Base-by-base conservation (phyloP, 495 filamentous ascomycete genomes). In the Penicillium turbatum region DNA sequence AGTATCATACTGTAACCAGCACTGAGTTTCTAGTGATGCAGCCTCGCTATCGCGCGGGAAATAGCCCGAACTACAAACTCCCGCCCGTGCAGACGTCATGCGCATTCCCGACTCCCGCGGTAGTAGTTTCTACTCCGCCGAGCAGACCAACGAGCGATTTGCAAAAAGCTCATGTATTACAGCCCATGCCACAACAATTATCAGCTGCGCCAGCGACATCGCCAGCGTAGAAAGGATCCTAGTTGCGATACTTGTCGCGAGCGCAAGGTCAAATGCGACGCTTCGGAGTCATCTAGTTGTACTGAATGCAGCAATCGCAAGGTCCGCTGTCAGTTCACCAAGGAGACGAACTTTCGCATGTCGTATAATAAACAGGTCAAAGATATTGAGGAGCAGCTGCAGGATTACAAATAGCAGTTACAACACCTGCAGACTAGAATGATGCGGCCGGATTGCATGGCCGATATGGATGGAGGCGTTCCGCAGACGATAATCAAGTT, bases 341-440 rank as follows among this genome's bases (percentile, higher is more conserved):
- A 98, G 74, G 93, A 98, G 70, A 97, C 93, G 17, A 98, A 98
- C 70, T 83, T 93, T 42, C 84, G 93, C 56, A 98, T 98, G 93
- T 97, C 93, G 41, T 96, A 91, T 12, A 97, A 97, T 68, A 98
- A 97, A 84, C 93, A 97, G 76, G 90, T 97, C 4, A 93, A 98
- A 70, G 93, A 98, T 70, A 76, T 98, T 19, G 92, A 97, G 68
- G 95, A 89, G 71, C 92, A 96, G 68, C 82, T 98, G 48, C 76
- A 83, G 26, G 78, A 81, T 35, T 79, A 89, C 32, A 86, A 82
- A 58, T 80, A 87, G 40, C 86, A 93, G 69, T 84, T 92, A 52
- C 75, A 75, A 51, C 86, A 85, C 48, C 71, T 92, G 15, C 81
- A 85, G 41, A 82, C 86, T 19, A 67, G 63, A 11, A 65, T 65